Conservation (phyloP, 768 basidiomycete species). For the Chlorophyllum brunneum region DNA sequence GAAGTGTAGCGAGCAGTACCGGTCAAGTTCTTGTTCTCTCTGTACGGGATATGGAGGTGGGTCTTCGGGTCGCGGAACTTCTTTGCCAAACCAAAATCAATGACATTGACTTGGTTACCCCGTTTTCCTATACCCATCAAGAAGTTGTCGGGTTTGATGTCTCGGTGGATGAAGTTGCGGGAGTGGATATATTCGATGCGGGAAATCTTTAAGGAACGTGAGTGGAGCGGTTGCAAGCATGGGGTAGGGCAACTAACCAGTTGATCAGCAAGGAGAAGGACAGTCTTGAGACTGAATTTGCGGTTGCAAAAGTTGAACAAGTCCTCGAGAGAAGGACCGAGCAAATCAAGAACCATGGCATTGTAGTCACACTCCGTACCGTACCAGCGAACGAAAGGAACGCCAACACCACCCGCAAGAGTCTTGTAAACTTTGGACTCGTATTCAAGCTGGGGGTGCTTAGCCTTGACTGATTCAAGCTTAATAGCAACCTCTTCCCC, state of each 20-base stretch:
- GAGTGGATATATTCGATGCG: slow-evolving; percentile 99
- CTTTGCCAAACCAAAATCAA: slow-evolving; percentile 98
- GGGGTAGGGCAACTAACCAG: slow-evolving; percentile 51
- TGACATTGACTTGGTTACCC: slow-evolving; percentile 98
- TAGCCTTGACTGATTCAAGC: slow-evolving; percentile 99
- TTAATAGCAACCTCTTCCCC: slow-evolving; percentile 99
- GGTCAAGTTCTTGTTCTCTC: slow-evolving; percentile 99
- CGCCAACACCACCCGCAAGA: slow-evolving; percentile 97
- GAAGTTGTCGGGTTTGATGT: slow-evolving; percentile 99
- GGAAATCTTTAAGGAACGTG: slow-evolving; percentile 64
- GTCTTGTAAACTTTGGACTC: slow-evolving; percentile 96
- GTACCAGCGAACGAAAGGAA: slow-evolving; percentile 96
- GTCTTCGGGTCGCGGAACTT: slow-evolving; percentile 99
- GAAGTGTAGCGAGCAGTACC: slow-evolving; percentile 99
- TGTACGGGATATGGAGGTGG: slow-evolving; percentile 98
- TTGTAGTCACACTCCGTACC: slow-evolving; percentile 98
- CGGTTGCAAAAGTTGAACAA: slow-evolving; percentile 96
- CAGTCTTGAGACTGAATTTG: slow-evolving; percentile 97
- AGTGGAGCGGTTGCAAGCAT: slow-evolving; percentile 17
- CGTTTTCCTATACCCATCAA: slow-evolving; percentile 99
- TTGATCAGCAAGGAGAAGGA: slow-evolving; percentile 94
- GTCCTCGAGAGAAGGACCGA: slow-evolving; percentile 89
- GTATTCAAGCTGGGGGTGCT: slow-evolving; percentile 99
- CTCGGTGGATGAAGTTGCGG: slow-evolving; percentile 95
- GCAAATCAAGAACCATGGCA: slow-evolving; percentile 97